Evolutionary conservation across 2,329 filamentous ascomycete genomes (phyloP).

Genomic region (Knufia petricola): DNA sequence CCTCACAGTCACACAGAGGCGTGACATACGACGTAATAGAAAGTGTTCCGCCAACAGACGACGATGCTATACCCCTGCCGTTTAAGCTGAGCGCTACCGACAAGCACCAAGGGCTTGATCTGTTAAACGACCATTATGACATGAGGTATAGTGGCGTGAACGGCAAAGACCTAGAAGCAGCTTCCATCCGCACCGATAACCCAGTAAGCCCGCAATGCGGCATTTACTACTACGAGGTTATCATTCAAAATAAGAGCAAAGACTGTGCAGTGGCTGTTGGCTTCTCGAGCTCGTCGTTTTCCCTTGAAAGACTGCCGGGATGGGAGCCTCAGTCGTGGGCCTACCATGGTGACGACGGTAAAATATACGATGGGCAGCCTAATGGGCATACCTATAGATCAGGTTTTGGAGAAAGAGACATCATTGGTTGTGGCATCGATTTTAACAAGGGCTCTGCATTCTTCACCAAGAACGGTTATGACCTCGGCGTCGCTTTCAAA

Average conservation of each 20-base stretch:
- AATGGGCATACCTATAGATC: conserved; percentile 50
- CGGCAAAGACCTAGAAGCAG: conserved; percentile 65
- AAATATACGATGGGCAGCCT: conserved; percentile 50
- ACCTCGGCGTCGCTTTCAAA: conserved; percentile 47
- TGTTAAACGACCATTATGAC: conserved; percentile 63
- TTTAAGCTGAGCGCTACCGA: conserved; percentile 74
- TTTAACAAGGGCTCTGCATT: conserved; percentile 53
- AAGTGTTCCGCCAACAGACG: conserved; percentile 52
- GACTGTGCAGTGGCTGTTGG: conserved; percentile 51
- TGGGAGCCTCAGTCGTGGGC: conserved; percentile 59
- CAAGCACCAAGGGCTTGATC: conserved; percentile 62
- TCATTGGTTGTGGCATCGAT: conserved; percentile 56
- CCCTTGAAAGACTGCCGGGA: conserved; percentile 51
- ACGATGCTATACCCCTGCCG: conserved; percentile 61
- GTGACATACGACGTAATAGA: conserved; percentile 80
- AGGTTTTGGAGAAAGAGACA: conserved; percentile 49
- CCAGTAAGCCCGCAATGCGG: conserved; percentile 83
- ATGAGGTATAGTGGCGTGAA: conserved; percentile 51
- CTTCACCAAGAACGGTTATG: conserved; percentile 54
- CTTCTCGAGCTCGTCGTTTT: conserved; percentile 51
- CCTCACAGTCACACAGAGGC: conserved; percentile 60
- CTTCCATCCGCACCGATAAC: conserved; percentile 70
- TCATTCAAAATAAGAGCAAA: conserved; percentile 55
- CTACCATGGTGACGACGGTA: conserved; percentile 58
- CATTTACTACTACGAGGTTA: conserved; percentile 85